Percentiles rank a stretch among this genome's conserved stretches.
Conservation (phyloP, 2,329 filamentous ascomycete species). For the Shiraia sp. region DNA sequence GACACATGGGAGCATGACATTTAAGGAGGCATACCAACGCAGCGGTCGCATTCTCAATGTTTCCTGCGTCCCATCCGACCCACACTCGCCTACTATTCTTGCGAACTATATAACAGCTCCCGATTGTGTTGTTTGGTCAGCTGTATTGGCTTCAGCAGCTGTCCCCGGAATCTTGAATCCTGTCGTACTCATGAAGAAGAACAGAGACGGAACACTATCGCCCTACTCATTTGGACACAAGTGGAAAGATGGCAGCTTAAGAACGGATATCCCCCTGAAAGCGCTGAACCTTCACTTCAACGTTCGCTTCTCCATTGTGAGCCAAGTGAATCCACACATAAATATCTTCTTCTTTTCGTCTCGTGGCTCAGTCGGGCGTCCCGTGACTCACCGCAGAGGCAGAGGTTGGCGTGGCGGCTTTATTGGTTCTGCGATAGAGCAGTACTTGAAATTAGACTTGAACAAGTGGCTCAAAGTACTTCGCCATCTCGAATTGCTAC, state of each 20-base stretch:
- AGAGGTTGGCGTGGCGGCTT: constrained; percentile 96
- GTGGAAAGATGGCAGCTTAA: constrained; percentile 95
- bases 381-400: constrained; percentile 90
- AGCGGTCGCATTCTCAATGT: constrained; percentile 96
- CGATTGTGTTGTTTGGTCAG: constrained; percentile 98
- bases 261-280: constrained; percentile 94
- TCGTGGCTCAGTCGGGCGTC: constrained; percentile 85
- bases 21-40: constrained; percentile 89
- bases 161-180: constrained; percentile 96
- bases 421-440: constrained; percentile 86
- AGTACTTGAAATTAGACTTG: constrained; percentile 94
- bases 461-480: constrained; percentile 98
- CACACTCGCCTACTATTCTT: constrained; percentile 87
- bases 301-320: constrained; percentile 93
- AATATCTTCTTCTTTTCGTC: constrained; percentile 99
- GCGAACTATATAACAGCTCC: constrained; percentile 95
- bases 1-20: constrained; percentile 87
- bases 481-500: constrained; percentile 87
- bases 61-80: constrained; percentile 92
- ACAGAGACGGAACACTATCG: constrained; percentile 71
- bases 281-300: constrained; percentile 96
- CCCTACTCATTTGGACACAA: constrained; percentile 98
- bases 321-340: constrained; percentile 91
- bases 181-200: constrained; percentile 89
- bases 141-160: constrained; percentile 89